A percentile compares a stretch with the other conserved stretches of the same genome.
Conservation (phyloP, 495 filamentous ascomycete species). For the Penicillium egyptiacum region DNA sequence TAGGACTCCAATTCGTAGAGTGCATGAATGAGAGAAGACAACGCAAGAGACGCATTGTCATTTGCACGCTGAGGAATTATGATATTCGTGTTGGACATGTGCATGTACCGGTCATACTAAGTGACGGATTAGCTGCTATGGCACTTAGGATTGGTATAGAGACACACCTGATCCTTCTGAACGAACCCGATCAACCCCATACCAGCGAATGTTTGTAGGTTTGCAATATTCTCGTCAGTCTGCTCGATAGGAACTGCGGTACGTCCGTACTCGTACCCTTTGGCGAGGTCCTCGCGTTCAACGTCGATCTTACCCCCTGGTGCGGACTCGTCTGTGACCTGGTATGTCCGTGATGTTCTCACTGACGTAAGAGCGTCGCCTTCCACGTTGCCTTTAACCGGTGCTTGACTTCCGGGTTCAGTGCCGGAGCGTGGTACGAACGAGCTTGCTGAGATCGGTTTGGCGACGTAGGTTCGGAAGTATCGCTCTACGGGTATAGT, state of each 20-base stretch:
- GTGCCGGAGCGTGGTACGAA: conserved; percentile 60
- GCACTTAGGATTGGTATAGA: background rate
- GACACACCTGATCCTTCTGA: conserved; percentile 63
- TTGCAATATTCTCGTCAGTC: conserved; percentile 78
- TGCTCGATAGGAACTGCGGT: conserved; percentile 87
- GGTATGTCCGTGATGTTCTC: conserved; percentile 72
- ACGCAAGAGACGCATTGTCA: conserved; percentile 70
- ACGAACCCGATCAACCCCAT: conserved; percentile 89
- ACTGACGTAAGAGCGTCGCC: conserved; percentile 58
- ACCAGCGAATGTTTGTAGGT: conserved; percentile 69
- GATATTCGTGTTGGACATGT: conserved; percentile 73
- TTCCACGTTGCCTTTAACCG: conserved; percentile 15
- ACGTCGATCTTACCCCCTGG: conserved; percentile 84
- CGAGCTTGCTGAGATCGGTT: conserved; percentile 69
- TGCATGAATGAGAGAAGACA: conserved; percentile 88
- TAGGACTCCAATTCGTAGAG: conserved; percentile 84
- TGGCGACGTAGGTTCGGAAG: conserved; percentile 75
- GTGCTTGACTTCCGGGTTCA: conserved; percentile 41
- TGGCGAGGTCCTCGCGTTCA: conserved; percentile 78
- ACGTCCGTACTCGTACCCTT: conserved; percentile 91
- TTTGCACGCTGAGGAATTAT: conserved; percentile 73
- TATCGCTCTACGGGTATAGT: conserved; percentile 88
- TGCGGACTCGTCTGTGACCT: conserved; percentile 68
- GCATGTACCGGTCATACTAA: conserved; percentile 81
- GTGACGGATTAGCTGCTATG: conserved; percentile 15